Base-by-base conservation (phyloP, 2,329 filamentous ascomycete genomes). In the Beauveria sp. region DNA sequence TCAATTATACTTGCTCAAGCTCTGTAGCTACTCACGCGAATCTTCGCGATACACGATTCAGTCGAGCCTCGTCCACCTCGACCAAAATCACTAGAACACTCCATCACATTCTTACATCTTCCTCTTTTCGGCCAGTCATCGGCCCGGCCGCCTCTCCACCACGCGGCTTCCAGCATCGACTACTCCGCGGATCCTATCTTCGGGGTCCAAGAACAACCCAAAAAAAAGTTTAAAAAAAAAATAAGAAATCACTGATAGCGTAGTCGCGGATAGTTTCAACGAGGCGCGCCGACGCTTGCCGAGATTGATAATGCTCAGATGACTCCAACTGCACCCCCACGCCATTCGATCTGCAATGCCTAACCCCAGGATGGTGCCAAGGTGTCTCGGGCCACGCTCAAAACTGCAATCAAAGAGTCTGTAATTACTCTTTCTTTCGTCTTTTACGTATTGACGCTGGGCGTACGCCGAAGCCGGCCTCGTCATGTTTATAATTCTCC, bases 281-380 rank as follows among this genome's bases (percentile, higher is more conserved):
- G n/a, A 40, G n/a, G 41, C 26, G 54, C 43, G 28, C 55, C 55
- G 55, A 58, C 46, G 55, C 46, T 51, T 20, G 55, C 55, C 55
- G 55, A 58, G 44, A 58, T 51, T 41, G 34, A 50, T 58, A 44
- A 44, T 50, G 55, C 55, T 44, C 55, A 51, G 46, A 58, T 51
- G 55, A 58, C 55, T 57, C 55, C 30, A 24, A 53, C 51, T 41
- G 20, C 16, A 10, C 51, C n/a, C 52, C 51, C 51, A 16, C 41
- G 18, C 8, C 20, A 5, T 48, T 57, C 3, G 44, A 48, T 48
- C 43, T 28, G 30, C 43, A 57, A 40, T 48, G 44, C 55, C 48
- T 8, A 14, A 41, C 55, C 55, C 55, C 43, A n/a, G 43, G 16
- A 56, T 47, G 28, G n/a, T 47, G 26, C 14, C 28, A 30, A 28